Conservation (phyloP, 345 rosid species). For the Eucalyptus fibrosa region DNA sequence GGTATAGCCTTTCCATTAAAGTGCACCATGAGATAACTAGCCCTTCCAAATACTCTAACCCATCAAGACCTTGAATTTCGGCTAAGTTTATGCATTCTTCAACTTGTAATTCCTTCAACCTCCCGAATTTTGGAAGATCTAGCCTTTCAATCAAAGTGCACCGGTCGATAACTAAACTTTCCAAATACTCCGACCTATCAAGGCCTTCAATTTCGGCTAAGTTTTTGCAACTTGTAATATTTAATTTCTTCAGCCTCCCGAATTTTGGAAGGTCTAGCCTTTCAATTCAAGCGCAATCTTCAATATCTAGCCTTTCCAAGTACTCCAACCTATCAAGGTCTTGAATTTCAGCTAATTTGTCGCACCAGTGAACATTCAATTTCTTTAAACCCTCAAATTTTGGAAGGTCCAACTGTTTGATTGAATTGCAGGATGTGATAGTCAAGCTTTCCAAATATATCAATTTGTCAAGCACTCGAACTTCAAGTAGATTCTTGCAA, state of each 20-base stretch:
- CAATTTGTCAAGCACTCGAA: background rate
- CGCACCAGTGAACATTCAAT: fast-evolving
- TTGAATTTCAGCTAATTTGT: background rate
- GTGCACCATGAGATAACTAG: too few relatives aligned
- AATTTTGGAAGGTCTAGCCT: background rate
- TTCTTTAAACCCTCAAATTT: background rate
- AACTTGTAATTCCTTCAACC: too few relatives aligned
- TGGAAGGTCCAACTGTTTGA: background rate
- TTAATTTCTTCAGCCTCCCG: background rate
- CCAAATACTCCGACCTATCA: background rate
- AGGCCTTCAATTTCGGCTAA: background rate
- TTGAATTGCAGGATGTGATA: fast-evolving
- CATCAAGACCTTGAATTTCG: too few relatives aligned
- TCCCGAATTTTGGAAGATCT: too few relatives aligned
- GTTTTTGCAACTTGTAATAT: fast-evolving
- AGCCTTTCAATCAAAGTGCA: too few relatives aligned
- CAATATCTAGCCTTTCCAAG: background rate
- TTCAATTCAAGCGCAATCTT: too few relatives aligned
- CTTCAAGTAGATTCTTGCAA: background rate
- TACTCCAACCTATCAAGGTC: background rate
- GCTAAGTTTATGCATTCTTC: too few relatives aligned
- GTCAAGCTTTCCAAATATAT: background rate
- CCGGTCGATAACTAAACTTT: fast-evolving
- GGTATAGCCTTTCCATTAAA: too few relatives aligned
- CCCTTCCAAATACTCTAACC: too few relatives aligned